A percentile compares a stretch with the other conserved stretches of the same genome.
Evolutionary conservation across 1,139 yeast genomes (phyloP).

Genomic region (Torulaspora globosa): DNA sequence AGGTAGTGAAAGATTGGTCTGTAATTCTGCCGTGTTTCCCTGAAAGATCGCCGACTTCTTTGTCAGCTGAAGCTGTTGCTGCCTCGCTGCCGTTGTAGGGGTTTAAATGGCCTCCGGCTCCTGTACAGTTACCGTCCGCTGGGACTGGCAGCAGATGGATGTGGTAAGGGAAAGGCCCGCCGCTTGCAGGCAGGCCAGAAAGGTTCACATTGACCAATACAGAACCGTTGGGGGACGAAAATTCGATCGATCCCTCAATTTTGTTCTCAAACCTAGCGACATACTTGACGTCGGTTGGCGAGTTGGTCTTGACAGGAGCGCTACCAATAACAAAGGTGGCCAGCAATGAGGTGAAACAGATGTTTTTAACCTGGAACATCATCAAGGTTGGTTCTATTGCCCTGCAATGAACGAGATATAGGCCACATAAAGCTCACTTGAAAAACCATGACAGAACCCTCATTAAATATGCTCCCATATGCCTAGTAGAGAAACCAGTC

Average conservation of each 20-base stretch:
- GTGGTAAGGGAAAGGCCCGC: constrained; percentile 60
- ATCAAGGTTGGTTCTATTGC: not conserved
- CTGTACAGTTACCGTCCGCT: constrained; percentile 45
- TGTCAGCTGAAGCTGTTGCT: constrained; percentile 46
- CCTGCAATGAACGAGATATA: not conserved
- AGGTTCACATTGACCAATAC: constrained; percentile 59
- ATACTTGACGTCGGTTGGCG: constrained; percentile 48
- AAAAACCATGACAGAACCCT: not conserved
- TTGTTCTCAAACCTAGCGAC: constrained; percentile 50
- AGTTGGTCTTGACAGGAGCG: constrained; percentile 42
- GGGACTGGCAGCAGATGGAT: constrained; percentile 51
- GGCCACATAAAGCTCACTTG: not conserved
- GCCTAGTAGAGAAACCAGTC: not conserved
- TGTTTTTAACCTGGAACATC: not conserved
- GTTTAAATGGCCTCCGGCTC: constrained; percentile 45
- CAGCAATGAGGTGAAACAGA: not conserved
- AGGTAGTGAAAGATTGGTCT: constrained; percentile 52
- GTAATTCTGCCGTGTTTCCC: constrained; percentile 61
- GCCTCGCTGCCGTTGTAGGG: constrained; percentile 48
- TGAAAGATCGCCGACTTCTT: constrained; percentile 59
- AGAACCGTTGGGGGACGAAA: constrained; percentile 45
- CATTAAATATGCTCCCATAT: not conserved
- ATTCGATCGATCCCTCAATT: constrained; percentile 48
- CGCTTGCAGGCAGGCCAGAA: constrained; percentile 51
- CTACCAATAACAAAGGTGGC: constrained; percentile 2